These are phyloP conservation scores for Phytophthora pinifolia DNA, from an alignment of 352 stramenopile genomes.

Conservation along the genomic window DNA sequence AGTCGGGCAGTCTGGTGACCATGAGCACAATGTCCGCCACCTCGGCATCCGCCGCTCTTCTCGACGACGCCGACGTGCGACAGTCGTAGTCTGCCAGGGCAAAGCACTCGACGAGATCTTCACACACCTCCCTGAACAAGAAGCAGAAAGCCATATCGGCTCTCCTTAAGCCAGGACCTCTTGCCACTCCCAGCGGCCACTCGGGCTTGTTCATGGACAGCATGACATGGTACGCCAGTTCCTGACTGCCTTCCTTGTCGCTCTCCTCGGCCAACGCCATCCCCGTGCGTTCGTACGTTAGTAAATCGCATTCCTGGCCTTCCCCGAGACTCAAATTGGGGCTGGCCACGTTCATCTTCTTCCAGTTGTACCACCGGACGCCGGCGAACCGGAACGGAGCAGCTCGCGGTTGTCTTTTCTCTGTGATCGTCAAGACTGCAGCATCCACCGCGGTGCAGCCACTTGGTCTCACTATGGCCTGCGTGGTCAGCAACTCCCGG, in stretches of 20 bases:
- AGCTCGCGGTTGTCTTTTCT: constrained; percentile 26
- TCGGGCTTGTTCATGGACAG: constrained; percentile 47
- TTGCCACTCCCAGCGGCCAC: constrained; percentile 31
- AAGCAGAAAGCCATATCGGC: constrained; percentile 50
- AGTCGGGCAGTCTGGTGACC: constrained; percentile 31
- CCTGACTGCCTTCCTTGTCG: constrained; percentile 11
- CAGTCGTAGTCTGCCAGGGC: constrained; percentile 49
- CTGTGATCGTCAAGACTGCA: constrained; percentile 38
- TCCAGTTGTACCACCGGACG: constrained; percentile 57
- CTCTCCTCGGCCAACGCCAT: constrained; percentile 37
- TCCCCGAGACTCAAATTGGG: constrained; percentile 15
- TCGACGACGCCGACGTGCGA: constrained; percentile 15
- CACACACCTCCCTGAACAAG: constrained; percentile 48
- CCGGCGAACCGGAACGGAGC: constrained; percentile 60
- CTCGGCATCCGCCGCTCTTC: constrained; percentile 35
- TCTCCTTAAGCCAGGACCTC: constrained; percentile 27
- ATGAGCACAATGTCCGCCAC: constrained; percentile 46
- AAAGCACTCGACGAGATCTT: constrained; percentile 60
- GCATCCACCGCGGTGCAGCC: constrained; percentile 33
- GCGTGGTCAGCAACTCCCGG: constrained; percentile 32
- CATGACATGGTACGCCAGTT: constrained; percentile 56
- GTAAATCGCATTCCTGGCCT: constrained; percentile 36
- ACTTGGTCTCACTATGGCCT: constrained; percentile 39
- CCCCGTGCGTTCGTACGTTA: constrained; percentile 67
- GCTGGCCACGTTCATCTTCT: constrained; percentile 4